Conservation (phyloP, 164 flowering plant species). For the Paratinospora sagittata region DNA sequence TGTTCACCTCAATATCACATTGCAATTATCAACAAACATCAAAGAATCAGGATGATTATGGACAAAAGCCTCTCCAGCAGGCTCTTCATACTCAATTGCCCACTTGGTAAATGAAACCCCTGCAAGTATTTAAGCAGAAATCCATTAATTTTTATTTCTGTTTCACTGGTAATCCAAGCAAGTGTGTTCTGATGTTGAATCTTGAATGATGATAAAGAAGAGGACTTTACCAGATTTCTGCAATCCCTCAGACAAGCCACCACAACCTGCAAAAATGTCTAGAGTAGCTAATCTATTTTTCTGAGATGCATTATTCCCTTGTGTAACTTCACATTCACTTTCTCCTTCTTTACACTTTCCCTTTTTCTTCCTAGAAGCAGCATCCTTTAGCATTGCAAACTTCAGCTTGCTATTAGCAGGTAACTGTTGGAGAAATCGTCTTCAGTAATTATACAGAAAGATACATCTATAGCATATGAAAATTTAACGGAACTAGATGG, state of each 20-base stretch:
- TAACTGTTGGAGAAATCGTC: constrained; percentile 37
- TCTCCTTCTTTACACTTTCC: constrained; percentile 78
- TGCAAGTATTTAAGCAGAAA: constrained; percentile 24
- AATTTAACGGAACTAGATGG: neutral
- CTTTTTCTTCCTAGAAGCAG: constrained; percentile 56
- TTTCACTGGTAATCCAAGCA: neutral
- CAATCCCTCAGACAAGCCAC: constrained; percentile 90
- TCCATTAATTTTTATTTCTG: neutral
- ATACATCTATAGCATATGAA: neutral
- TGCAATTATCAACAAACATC: constrained; percentile 75
- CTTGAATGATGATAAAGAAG: neutral
- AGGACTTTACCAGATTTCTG: constrained; percentile 53
- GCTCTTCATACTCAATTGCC: constrained; percentile 96
- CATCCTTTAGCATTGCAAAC: constrained; percentile 32
- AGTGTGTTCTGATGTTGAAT: neutral
- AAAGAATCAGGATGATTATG: constrained; percentile 72
- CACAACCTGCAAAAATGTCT: constrained; percentile 99
- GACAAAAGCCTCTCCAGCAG: constrained; percentile 86
- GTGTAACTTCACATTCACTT: constrained; percentile 15
- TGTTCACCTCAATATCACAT: constrained; percentile 72
- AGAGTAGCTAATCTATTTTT: constrained; percentile 56
- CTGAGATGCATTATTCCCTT: constrained; percentile 21
- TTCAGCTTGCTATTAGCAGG: constrained; percentile 47
- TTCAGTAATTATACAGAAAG: neutral
- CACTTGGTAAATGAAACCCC: constrained; percentile 78